Base-by-base conservation (phyloP, 2,329 filamentous ascomycete species). In the Aureobasidium sp. region DNA sequence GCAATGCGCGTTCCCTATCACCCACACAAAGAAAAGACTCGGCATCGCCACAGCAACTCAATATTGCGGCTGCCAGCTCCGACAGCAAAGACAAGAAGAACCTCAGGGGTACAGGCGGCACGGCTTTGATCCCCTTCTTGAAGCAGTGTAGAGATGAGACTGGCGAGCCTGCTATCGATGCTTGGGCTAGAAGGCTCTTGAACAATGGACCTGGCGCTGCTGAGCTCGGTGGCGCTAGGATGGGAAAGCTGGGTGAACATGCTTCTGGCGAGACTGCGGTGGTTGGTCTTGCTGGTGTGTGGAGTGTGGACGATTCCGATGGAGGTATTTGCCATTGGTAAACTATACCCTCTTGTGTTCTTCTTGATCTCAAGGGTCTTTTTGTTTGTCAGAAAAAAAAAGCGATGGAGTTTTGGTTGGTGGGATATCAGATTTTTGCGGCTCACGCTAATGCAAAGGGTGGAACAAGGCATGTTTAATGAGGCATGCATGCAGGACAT, bases 81-180 rank as follows among this genome's bases (percentile, higher is more conserved):
- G 64, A 42, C 22, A 56, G 64, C 12, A 70, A 73, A 17, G 67
- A 71, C 64, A 73, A 68, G 74, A 82, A 81, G 67, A 87, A 87
- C 56, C 82, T 96, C 31, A 90, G 89, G 48, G 94, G 94, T 1
- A 99, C 94, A 0, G 94, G 94, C 15, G 94, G 94, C 17, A 97
- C 94, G 0, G 90, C 92, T 0, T 78, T 99, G 62, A 97, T 99
- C 61, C 90, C 93, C 0, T 99, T 99, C 75, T 79, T 99, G 64
- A 97, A 97, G 76, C 94, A 99, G 76, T 94, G 94, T 5, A 83
- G 94, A 31, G 92, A 99, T 70, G 94, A 99, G 79, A 99, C 94
- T 0, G 90, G 90, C 17, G 93, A 97, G 74, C 91, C 91, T 1
- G 91, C 92, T 1, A 87, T 97, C 53, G 84, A 86, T 68, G 78